These are phyloP conservation scores for Epichloe scottii DNA, from an alignment of 2,329 filamentous ascomycete species.

Conservation along the genomic window DNA sequence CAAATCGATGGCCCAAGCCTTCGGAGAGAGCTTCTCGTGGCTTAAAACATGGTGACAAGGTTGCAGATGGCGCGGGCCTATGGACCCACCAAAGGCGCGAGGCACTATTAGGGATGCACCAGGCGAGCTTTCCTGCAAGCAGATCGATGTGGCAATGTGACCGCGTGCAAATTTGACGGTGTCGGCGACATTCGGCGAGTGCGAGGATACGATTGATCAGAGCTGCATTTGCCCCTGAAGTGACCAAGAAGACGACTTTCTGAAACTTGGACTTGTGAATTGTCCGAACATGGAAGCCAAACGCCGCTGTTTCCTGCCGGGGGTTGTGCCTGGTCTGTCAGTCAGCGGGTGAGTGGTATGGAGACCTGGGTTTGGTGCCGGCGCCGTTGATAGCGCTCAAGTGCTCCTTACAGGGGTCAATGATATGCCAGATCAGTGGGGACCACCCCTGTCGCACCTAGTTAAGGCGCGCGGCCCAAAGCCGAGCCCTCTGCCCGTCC, in stretches of 20 bases:
- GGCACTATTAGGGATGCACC: conserved; percentile 3
- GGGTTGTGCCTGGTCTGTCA: not conserved
- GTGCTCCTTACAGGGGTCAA: not conserved
- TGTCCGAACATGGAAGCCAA: too few species aligned
- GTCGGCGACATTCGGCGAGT: too few species aligned
- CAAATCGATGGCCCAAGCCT: not conserved
- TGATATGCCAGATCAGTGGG: conserved; percentile 2
- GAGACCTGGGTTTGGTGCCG: conserved; percentile 2
- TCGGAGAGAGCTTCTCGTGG: not conserved
- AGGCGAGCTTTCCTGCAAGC: conserved; percentile 1
- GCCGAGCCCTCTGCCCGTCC: conserved; percentile 1
- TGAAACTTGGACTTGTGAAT: too few species aligned
- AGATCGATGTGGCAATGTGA: conserved; percentile 3
- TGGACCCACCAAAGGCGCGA: conserved; percentile 9
- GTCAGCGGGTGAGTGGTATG: not conserved
- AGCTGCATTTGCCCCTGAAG: not conserved
- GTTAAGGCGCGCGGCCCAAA: conserved; percentile 3
- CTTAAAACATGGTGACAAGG: conserved; percentile 5
- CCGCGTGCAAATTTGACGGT: not conserved
- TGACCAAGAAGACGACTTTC: not conserved
- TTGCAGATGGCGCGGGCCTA: conserved; percentile 7
- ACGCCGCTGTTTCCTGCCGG: not conserved
- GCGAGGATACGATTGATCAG: not conserved
- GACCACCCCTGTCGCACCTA: conserved; percentile 4
- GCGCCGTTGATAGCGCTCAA: conserved; percentile 1